Conservation (phyloP, 1,284 basidiomycete genomes). For the Macrocystidia cucumis region DNA sequence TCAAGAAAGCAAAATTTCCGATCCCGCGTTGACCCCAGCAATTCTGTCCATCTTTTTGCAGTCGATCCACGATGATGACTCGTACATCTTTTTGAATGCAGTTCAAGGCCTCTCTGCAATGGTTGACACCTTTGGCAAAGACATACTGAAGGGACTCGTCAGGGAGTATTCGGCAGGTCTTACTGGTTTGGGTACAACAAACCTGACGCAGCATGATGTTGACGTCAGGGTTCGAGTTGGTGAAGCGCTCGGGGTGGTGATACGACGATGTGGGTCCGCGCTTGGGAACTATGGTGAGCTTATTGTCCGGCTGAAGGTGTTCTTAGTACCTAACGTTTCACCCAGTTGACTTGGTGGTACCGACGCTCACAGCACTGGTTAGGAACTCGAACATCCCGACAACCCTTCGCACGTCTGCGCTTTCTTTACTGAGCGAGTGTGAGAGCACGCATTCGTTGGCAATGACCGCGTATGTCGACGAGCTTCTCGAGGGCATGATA, state of each 20-base stretch:
- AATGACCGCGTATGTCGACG: slow-evolving; percentile 53
- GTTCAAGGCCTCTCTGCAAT: slow-evolving; percentile 84
- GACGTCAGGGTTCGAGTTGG: slow-evolving; percentile 80
- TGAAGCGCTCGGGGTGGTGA: slow-evolving; percentile 80
- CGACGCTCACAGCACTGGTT: slow-evolving; percentile 56
- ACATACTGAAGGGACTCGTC: slow-evolving; percentile 63
- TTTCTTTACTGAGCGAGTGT: slow-evolving; percentile 78
- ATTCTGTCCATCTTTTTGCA: slow-evolving; percentile 87
- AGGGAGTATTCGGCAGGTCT: slow-evolving; percentile 53
- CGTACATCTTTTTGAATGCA: slow-evolving; percentile 91
- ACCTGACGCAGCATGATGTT: slow-evolving; percentile 58
- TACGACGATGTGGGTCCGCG: slow-evolving; percentile 67
- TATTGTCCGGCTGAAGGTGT: slow-evolving; percentile 2
- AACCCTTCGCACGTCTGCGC: slow-evolving; percentile 68
- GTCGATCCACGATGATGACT: slow-evolving; percentile 87
- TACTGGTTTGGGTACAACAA: slow-evolving; percentile 37
- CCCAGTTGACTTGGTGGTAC: slow-evolving; percentile 65
- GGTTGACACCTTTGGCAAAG: slow-evolving; percentile 71
- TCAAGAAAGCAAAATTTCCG: slow-evolving; percentile 24
- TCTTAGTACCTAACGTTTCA: slow-evolving; percentile 5
- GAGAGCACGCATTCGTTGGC: slow-evolving; percentile 58
- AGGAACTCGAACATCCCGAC: slow-evolving; percentile 57
- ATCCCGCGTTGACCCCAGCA: slow-evolving; percentile 67
- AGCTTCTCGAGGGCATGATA: slow-evolving; percentile 60
- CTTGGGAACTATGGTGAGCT: slow-evolving; percentile 66